These are phyloP conservation scores for Gentiana straminea DNA, from an alignment of 257 asterid species.

Conservation along the genomic window DNA sequence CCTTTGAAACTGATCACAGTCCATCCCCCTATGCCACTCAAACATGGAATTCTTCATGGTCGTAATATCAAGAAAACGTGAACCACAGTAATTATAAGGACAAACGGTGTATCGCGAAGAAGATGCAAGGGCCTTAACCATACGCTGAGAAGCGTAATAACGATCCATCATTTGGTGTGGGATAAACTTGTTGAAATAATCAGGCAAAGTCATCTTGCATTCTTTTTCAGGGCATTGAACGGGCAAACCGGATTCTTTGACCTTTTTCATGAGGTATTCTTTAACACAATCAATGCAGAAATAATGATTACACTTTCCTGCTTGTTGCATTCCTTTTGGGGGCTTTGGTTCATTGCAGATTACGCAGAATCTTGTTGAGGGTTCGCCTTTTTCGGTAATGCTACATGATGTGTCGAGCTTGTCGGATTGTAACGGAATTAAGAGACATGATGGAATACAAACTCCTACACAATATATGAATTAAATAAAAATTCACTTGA, in stretches of 20 bases:
- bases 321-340: not conserved
- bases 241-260: not conserved
- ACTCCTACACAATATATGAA: too few species aligned
- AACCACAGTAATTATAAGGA: not conserved
- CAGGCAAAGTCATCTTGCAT: not conserved
- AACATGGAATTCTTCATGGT: not conserved
- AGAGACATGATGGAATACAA: too few species aligned
- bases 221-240: constrained; percentile 8
- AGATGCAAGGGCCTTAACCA: not conserved
- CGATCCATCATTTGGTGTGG: not conserved
- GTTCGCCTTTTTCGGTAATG: too few species aligned
- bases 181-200: not conserved
- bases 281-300: constrained; percentile 11
- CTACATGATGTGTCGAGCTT: too few species aligned
- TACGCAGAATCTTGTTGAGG: constrained; percentile 2
- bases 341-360: constrained; percentile 10
- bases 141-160: accelerated
- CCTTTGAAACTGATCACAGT: not conserved
- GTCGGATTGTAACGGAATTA: too few species aligned
- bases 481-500: too few species aligned
- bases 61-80: not conserved
- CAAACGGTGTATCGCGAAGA: not conserved
- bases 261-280: not conserved
- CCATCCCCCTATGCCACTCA: constrained; percentile 8
- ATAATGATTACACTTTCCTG: not conserved